Conservation (phyloP, 495 filamentous ascomycete genomes). For the Aspergillus sclerotioniger region DNA sequence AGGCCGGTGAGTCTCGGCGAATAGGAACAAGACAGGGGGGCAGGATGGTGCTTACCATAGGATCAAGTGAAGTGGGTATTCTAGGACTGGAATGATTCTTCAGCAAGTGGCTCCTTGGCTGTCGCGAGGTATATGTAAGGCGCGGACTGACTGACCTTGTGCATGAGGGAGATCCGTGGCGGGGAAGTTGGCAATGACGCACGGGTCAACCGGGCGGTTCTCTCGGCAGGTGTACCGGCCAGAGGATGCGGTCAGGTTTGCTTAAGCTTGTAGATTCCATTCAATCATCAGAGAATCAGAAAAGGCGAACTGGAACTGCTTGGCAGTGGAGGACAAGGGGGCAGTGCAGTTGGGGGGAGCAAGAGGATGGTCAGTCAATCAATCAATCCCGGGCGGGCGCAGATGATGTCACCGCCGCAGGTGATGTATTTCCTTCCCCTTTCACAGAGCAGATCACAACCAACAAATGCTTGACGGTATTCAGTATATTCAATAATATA, state of each 20-base stretch:
- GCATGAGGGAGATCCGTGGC: background rate
- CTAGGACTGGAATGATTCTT: background rate
- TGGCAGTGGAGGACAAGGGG: background rate
- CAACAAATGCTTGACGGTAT: too few species aligned
- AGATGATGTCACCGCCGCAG: constrained; percentile 25
- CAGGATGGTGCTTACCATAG: constrained; percentile 13
- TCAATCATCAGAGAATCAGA: background rate
- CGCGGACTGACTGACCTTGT: too few species aligned
- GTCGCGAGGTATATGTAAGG: background rate
- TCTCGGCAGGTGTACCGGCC: background rate
- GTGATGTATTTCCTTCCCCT: background rate
- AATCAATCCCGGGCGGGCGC: background rate
- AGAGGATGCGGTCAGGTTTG: background rate
- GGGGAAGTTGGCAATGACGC: background rate
- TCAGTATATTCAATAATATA: too few species aligned
- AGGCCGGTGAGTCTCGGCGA: constrained; percentile 22
- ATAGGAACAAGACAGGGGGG: constrained; percentile 2
- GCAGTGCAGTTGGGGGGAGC: background rate
- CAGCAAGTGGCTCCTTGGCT: background rate
- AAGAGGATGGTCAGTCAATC: too few species aligned
- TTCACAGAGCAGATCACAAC: background rate
- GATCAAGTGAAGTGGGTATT: background rate
- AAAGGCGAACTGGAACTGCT: background rate
- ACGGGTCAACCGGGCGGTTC: constrained; percentile 1
- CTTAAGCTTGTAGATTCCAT: background rate